A percentile compares a stretch with the other conserved stretches of the same genome.
Conservation (phyloP, 805 yeast species). For the Saccharomyces jurei region DNA sequence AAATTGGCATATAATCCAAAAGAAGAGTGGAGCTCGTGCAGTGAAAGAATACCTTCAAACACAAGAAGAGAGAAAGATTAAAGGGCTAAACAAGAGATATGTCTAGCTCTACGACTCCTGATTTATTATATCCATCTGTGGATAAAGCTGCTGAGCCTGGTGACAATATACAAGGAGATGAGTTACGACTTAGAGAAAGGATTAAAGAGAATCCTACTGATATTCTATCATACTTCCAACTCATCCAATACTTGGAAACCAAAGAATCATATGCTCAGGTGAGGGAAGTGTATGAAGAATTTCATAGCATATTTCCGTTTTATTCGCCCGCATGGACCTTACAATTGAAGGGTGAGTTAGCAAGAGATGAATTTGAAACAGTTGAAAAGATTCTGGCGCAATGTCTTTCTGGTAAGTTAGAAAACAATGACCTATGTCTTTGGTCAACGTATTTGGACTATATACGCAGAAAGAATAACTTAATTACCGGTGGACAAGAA, state of each 20-base stretch:
- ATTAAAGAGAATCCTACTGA: slow-evolving; percentile 43
- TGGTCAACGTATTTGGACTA: slow-evolving; percentile 75
- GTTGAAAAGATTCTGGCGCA: slow-evolving; percentile 62
- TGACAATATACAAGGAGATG: not conserved
- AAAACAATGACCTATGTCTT: slow-evolving; percentile 49
- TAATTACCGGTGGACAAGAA: slow-evolving; percentile 74
- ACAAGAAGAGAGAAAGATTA: not conserved
- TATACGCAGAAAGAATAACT: slow-evolving; percentile 58
- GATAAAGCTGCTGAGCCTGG: not conserved
- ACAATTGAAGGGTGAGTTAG: slow-evolving; percentile 58
- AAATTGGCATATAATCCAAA: not conserved
- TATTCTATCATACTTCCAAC: slow-evolving; percentile 47
- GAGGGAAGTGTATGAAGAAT: slow-evolving; percentile 48
- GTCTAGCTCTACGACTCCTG: not conserved
- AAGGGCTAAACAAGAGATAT: not conserved
- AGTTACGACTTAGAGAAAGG: not conserved
- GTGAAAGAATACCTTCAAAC: not conserved
- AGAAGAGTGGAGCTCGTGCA: not conserved
- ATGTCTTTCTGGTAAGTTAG: slow-evolving; percentile 41
- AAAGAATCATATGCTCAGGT: slow-evolving; percentile 56
- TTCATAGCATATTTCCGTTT: slow-evolving; percentile 57
- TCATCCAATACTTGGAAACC: slow-evolving; percentile 40
- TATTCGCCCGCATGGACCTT: slow-evolving; percentile 68
- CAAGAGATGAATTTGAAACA: slow-evolving; percentile 53
- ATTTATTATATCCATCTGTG: not conserved